Evolutionary conservation across 306 rosid genomes (phyloP).

Genomic region (Cicer yamashitae): DNA sequence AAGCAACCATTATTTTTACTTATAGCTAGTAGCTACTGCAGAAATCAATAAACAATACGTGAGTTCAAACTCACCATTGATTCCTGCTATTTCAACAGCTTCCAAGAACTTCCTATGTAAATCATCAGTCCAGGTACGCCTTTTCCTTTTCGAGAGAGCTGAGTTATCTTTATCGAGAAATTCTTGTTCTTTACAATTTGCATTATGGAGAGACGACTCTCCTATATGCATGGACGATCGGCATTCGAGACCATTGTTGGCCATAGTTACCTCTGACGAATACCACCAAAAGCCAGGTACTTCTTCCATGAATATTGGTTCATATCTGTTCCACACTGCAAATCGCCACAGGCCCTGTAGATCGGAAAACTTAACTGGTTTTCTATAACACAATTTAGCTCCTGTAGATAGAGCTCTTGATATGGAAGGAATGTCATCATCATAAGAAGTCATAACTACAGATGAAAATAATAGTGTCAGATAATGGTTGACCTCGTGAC

Average conservation of each 20-base stretch:
- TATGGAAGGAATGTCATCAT: slow-evolving; percentile 12
- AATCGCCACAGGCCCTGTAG: slow-evolving; percentile 53
- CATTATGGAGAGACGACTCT: not conserved
- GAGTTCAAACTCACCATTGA: slow-evolving; percentile 47
- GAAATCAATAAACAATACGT: slow-evolving; percentile 18
- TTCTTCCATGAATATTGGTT: not conserved
- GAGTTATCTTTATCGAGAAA: not conserved
- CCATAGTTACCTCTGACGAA: not conserved
- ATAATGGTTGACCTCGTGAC: not conserved
- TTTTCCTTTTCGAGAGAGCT: slow-evolving; percentile 33
- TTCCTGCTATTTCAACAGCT: slow-evolving; percentile 42
- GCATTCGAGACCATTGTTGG: slow-evolving; percentile 1
- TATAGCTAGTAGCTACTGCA: not conserved
- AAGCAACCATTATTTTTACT: slow-evolving; percentile 9
- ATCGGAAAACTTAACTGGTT: slow-evolving; percentile 40
- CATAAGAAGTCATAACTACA: slow-evolving; percentile 56
- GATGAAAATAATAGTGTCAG: slow-evolving; percentile 7
- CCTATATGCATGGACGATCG: slow-evolving; percentile 5
- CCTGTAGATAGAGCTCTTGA: slow-evolving; percentile 45
- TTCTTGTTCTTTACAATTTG: slow-evolving; percentile 26
- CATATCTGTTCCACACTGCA: slow-evolving; percentile 12
- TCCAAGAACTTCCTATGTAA: slow-evolving; percentile 48
- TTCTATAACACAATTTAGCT: slow-evolving; percentile 41
- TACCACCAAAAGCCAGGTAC: not conserved
- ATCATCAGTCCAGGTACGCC: slow-evolving; percentile 47